Evolutionary conservation across 371 early-diverging fungal genomes (phyloP).

Genomic region (Nematocida sp.): DNA sequence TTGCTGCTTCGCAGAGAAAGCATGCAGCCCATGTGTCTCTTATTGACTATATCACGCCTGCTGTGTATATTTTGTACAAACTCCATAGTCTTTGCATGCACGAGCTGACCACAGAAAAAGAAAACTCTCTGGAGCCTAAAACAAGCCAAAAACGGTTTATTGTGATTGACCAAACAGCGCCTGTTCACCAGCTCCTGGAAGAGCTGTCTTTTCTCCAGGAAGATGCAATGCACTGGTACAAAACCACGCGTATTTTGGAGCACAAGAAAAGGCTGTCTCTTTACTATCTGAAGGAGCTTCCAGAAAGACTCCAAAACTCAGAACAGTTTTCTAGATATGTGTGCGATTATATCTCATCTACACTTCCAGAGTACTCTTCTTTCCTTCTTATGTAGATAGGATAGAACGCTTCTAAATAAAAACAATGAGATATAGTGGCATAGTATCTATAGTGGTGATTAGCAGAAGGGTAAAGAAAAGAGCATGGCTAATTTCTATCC

Average conservation of each 20-base stretch:
- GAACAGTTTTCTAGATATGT: conserved; percentile 48
- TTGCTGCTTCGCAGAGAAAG: conserved; percentile 18
- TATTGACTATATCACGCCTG: conserved; percentile 34
- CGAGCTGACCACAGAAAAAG: neutral
- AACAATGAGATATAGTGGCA: too few relatives aligned
- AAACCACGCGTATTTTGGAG: conserved; percentile 9
- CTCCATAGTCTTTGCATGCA: conserved; percentile 12
- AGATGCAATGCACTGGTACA: conserved; percentile 30
- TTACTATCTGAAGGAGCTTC: neutral
- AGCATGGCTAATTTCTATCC: too few relatives aligned
- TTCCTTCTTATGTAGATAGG: conserved; percentile 16
- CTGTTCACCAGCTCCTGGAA: conserved; percentile 12
- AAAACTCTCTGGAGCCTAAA: neutral
- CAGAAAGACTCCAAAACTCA: neutral
- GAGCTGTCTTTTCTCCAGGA: conserved; percentile 36
- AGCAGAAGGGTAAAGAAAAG: too few relatives aligned
- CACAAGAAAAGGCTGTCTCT: conserved; percentile 31
- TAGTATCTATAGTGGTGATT: too few relatives aligned
- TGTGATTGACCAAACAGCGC: conserved; percentile 7
- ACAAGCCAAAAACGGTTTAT: neutral
- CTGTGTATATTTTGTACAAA: conserved; percentile 23
- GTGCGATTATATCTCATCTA: conserved; percentile 26
- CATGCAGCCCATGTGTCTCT: conserved; percentile 14
- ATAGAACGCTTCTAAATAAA: too few relatives aligned
- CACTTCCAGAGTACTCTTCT: conserved; percentile 29